A percentile compares a stretch with the other conserved stretches of the same genome.
These are phyloP conservation scores for Ophiocordyceps camponoti-rufipedis DNA, from an alignment of 2,329 filamentous ascomycete species.

Conservation along the genomic window DNA sequence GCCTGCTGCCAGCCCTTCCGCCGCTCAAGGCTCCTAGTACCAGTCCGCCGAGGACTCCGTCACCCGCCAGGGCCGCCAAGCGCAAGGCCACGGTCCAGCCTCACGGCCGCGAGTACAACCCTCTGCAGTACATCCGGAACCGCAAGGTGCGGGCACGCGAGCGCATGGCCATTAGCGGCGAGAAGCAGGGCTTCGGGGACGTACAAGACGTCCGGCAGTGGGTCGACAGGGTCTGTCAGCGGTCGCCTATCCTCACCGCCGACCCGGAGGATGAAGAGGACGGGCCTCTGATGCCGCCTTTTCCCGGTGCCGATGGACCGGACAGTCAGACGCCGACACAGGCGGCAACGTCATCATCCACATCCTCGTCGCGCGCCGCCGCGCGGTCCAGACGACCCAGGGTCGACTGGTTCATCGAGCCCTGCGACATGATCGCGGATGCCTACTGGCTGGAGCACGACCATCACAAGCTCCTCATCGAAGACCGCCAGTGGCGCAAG, in stretches of 20 bases:
- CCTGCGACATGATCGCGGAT: conserved; percentile 77
- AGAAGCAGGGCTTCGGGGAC: conserved; percentile 61
- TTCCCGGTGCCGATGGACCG: conserved; percentile 25
- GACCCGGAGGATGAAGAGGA: conserved; percentile 6
- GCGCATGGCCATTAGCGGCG: conserved; percentile 53
- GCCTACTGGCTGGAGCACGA: conserved; percentile 76
- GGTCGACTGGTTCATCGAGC: conserved; percentile 70
- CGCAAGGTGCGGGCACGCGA: conserved; percentile 69
- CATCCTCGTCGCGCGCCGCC: conserved; percentile 19
- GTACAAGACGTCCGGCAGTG: conserved; percentile 53
- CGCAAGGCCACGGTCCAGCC: conserved; percentile 13
- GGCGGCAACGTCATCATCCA: conserved; percentile 14
- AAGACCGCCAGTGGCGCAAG: conserved; percentile 58
- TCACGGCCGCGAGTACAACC: conserved; percentile 66
- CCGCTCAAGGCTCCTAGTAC: conserved; percentile 36
- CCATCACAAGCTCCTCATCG: conserved; percentile 62
- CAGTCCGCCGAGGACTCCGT: neutral
- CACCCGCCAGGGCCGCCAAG: conserved; percentile 8
- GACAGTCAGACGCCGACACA: conserved; percentile 24
- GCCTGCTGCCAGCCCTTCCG: conserved; percentile 60
- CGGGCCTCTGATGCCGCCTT: conserved; percentile 21
- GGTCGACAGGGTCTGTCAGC: conserved; percentile 46
- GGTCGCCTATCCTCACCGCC: conserved; percentile 9
- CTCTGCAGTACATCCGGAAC: conserved; percentile 82
- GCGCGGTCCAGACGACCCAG: conserved; percentile 52